Percentiles rank a stretch among this genome's conserved stretches.
phyloP scores from a whole-genome alignment of 495 filamentous ascomycete species.

The Filosporella fistucella region DNA sequence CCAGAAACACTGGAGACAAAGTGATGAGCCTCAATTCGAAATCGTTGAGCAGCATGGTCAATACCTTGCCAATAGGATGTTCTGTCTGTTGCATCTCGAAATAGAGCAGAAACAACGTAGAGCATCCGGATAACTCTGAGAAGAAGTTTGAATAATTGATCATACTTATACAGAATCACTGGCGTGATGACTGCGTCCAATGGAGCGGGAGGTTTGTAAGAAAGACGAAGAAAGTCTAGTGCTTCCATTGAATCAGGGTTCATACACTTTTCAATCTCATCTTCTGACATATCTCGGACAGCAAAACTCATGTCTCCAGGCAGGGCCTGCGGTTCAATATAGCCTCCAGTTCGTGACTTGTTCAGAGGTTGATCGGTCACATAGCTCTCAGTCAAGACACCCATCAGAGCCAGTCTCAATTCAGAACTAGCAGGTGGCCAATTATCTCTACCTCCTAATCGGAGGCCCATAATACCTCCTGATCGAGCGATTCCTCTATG shows the following conservation, averaged over 20 bases:
- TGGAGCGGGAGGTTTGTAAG: slow-evolving; percentile 73
- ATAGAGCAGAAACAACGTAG: slow-evolving; percentile 67
- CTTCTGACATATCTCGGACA: slow-evolving; percentile 70
- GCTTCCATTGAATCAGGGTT: slow-evolving; percentile 78
- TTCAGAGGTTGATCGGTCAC: slow-evolving; percentile 20
- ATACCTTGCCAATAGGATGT: slow-evolving; percentile 25
- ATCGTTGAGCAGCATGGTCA: slow-evolving; percentile 41
- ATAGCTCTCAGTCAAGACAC: slow-evolving; percentile 75
- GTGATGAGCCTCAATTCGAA: slow-evolving; percentile 72
- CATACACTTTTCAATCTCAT: slow-evolving; percentile 74
- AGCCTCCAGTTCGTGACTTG: slow-evolving; percentile 17
- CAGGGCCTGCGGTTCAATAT: slow-evolving; percentile 38
- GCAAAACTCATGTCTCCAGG: slow-evolving; percentile 84
- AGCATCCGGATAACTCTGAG: slow-evolving; percentile 76
- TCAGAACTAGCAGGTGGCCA: slow-evolving; percentile 96
- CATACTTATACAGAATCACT: slow-evolving; percentile 67
- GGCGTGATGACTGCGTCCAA: slow-evolving; percentile 70
- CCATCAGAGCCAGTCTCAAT: slow-evolving; percentile 81
- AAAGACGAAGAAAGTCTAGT: slow-evolving; percentile 82
- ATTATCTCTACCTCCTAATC: slow-evolving; percentile 66
- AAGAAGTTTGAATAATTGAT: slow-evolving; percentile 73
- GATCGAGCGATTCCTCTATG: slow-evolving; percentile 60
- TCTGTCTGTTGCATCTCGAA: slow-evolving; percentile 50
- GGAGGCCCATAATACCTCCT: slow-evolving; percentile 73
- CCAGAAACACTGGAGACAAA: slow-evolving; percentile 63